A percentile compares a stretch with the other conserved stretches of the same genome.
These are phyloP conservation scores for Epichloe brachyelytri DNA, from an alignment of 2,329 filamentous ascomycete species.

Conservation along the genomic window DNA sequence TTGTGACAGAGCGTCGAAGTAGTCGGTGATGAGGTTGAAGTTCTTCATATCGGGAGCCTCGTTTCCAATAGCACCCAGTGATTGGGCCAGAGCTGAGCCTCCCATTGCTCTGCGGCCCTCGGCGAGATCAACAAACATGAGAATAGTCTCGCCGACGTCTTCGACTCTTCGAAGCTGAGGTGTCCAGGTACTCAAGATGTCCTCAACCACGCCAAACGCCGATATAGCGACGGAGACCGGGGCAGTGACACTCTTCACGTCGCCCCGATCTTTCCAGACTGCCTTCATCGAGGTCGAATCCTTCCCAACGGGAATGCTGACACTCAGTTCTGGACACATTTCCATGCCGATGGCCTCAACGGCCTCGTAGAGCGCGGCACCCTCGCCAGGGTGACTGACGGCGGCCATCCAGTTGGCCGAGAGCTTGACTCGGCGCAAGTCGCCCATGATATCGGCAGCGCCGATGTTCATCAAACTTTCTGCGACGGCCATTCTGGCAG, in stretches of 20 bases:
- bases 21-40: conserved; percentile 69
- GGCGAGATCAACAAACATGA: conserved; percentile 86
- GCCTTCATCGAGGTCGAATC: conserved; percentile 99
- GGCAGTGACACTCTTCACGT: conserved; percentile 75
- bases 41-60: conserved; percentile 79
- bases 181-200: conserved; percentile 84
- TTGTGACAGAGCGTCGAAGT: conserved; percentile 70
- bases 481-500: conserved; percentile 89
- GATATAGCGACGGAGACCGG: conserved; percentile 86
- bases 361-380: conserved; percentile 82
- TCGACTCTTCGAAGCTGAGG: conserved; percentile 72
- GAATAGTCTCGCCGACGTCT: conserved; percentile 76
- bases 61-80: conserved; percentile 73
- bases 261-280: conserved; percentile 66
- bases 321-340: conserved; percentile 76
- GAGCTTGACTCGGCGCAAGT: conserved; percentile 67
- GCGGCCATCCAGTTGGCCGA: conserved; percentile 99
- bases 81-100: conserved; percentile 82
- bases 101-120: conserved; percentile 70
- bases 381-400: conserved; percentile 85
- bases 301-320: conserved; percentile 93
- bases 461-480: conserved; percentile 90
- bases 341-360: conserved; percentile 89
- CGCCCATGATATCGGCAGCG: conserved; percentile 57
- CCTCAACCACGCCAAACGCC: conserved; percentile 72